Evolutionary conservation across 768 basidiomycete genomes (phyloP).

Genomic region (Rhizopogon vesiculosus): DNA sequence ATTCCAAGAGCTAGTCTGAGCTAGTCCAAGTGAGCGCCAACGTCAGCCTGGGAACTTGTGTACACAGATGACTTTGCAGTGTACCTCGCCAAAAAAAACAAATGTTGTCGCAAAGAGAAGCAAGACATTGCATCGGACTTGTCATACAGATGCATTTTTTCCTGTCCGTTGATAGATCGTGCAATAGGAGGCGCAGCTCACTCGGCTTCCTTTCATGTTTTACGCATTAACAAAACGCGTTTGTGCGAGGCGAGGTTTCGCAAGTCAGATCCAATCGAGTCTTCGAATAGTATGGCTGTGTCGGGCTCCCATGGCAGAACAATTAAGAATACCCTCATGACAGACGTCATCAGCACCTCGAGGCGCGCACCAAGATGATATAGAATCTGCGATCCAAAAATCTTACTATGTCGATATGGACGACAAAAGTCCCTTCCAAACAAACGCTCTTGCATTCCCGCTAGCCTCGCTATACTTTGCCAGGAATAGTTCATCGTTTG

Average conservation of each 20-base stretch:
- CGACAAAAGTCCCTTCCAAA: constrained; percentile 56
- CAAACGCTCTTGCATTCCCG: constrained; percentile 79
- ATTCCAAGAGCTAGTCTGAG: too few relatives aligned
- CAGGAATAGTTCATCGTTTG: constrained; percentile 70
- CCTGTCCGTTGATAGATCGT: too few relatives aligned
- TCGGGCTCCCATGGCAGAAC: neutral
- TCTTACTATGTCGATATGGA: constrained; percentile 19
- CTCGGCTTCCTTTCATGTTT: neutral
- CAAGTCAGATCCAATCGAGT: neutral
- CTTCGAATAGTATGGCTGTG: neutral
- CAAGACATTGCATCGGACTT: too few relatives aligned
- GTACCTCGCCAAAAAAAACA: too few relatives aligned
- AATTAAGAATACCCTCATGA: neutral
- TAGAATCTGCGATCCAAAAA: neutral
- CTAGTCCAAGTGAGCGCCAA: too few relatives aligned
- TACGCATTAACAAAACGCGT: too few relatives aligned
- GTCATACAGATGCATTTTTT: too few relatives aligned
- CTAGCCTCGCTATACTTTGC: constrained; percentile 72
- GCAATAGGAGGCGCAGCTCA: neutral
- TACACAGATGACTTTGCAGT: too few relatives aligned
- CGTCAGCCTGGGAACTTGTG: too few relatives aligned
- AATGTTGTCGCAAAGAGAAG: too few relatives aligned
- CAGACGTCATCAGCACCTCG: neutral
- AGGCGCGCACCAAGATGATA: neutral
- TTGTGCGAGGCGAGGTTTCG: neutral